Base-by-base conservation (phyloP, 2,329 filamentous ascomycete genomes). In the Leptographium wingfieldii region DNA sequence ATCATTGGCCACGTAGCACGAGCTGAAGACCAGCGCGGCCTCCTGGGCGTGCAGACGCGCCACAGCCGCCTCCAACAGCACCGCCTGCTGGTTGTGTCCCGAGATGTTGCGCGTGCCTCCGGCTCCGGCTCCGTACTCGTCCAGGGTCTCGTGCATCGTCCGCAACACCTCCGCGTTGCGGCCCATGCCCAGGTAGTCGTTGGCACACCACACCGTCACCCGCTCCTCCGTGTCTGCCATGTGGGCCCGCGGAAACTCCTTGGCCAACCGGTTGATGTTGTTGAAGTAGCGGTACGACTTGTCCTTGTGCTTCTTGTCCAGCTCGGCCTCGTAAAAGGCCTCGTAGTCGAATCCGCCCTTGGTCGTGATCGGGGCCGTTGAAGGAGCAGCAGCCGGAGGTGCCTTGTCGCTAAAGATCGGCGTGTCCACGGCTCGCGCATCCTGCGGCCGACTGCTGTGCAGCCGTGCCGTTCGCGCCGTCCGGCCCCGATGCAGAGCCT, bases 281-380 rank as follows among this genome's bases (percentile, higher is more conserved):
- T 99, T 99, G 80, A 99, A 99, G 79, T 97, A 97, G 70, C 94
- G 90, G 78, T 99, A 99, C 58, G 92, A 96, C 78, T 96, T 97
- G 81, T 99, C 94, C 80, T 95, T 92, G 81, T 96, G 94, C 79
- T 99, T 99, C 83, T 96, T 97, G 68, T 96, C 90, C 66, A 99
- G 76, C 73, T 99, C 92, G 63, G 77, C 77, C 65, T 86, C 77
- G 76, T 97, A 99, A 74, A 96, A 99, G 55, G 73, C 82, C 68
- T 96, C 85, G 69, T 99, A 99, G 73, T 97, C 82, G 74, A 96
- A 99, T 69, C 9, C 66, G 58, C 58, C 66, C 58, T 57, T 60
- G 14, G 35, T n/a, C 12, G 35, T 7, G 5, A 22, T 40, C 51
- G 38, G 31, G 25, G 29, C 27, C 5, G 33, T 33, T 33, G 46